Evolutionary conservation across 176 grass and related monocot genomes (phyloP).

Genomic region (Juncus inflexus): DNA sequence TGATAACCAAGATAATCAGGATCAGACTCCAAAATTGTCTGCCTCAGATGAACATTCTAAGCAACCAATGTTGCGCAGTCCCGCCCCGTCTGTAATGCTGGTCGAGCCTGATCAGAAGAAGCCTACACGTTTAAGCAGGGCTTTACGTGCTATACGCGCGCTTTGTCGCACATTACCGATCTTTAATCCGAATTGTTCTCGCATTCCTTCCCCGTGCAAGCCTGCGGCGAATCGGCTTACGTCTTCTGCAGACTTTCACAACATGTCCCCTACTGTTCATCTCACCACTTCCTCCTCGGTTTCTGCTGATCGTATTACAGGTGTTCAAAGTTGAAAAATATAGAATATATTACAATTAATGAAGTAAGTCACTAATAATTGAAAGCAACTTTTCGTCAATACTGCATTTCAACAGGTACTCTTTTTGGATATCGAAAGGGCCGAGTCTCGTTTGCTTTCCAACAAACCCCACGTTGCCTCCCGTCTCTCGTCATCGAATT

Average conservation of each 20-base stretch:
- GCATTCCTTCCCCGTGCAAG: constrained; percentile 25
- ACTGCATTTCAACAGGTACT: constrained; percentile 18
- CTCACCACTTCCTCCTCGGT: background rate
- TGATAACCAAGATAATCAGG: background rate
- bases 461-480: constrained; percentile 56
- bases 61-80: constrained; percentile 1
- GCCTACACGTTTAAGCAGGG: constrained; percentile 16
- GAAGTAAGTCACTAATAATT: too few species aligned
- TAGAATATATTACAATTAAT: too few species aligned
- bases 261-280: constrained; percentile 12
- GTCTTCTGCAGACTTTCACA: constrained; percentile 19
- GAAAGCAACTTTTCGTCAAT: too few species aligned
- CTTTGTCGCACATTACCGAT: constrained; percentile 54
- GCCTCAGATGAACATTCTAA: constrained; percentile 16
- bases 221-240: background rate
- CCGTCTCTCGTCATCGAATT: constrained; percentile 71
- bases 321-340: too few species aligned
- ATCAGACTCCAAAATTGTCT: background rate
- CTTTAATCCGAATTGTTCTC: constrained; percentile 37
- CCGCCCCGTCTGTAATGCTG: constrained; percentile 22
- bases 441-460: constrained; percentile 52
- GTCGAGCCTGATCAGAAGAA: constrained; percentile 30
- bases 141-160: constrained; percentile 34
- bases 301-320: constrained; percentile 30
- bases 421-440: constrained; percentile 58